Evolutionary conservation across 148 eudicot genomes (phyloP).

Genomic region (Nepenthes gracilis): DNA sequence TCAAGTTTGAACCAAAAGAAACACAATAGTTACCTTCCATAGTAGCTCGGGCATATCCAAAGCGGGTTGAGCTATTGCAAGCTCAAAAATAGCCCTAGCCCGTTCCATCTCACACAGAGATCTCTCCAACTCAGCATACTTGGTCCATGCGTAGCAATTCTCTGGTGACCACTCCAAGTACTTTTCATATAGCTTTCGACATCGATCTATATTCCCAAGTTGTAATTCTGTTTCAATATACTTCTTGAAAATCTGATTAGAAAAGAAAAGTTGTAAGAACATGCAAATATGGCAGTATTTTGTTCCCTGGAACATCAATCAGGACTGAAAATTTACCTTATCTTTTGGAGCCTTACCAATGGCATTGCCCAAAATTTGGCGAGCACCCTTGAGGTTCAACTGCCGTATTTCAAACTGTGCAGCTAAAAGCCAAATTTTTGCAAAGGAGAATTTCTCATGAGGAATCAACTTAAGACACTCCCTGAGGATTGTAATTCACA

Average conservation of each 20-base stretch:
- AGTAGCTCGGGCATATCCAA: conserved; percentile 86
- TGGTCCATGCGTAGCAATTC: conserved; percentile 89
- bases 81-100: conserved; percentile 82
- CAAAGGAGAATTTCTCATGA: conserved; percentile 75
- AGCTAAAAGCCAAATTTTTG: conserved; percentile 87
- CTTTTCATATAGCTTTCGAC: conserved; percentile 80
- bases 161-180: conserved; percentile 94
- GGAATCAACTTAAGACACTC: conserved; percentile 42
- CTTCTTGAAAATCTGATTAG: conserved; percentile 70
- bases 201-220: conserved; percentile 79
- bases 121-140: conserved; percentile 79
- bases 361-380: conserved; percentile 73
- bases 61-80: conserved; percentile 90
- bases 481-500: conserved; percentile 23
- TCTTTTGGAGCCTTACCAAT: conserved; percentile 96
- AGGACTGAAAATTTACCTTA: conserved; percentile 34
- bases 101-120: conserved; percentile 84
- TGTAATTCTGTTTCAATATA: conserved; percentile 89
- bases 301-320: not conserved
- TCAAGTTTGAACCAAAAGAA: conserved; percentile 1
- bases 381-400: conserved; percentile 65
- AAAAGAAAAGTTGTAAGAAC: conserved; percentile 10
- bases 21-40: conserved; percentile 63
- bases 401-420: conserved; percentile 93
- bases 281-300: not conserved